Conservation (phyloP, 2,329 filamentous ascomycete species). For the Gremmenia infestans region DNA sequence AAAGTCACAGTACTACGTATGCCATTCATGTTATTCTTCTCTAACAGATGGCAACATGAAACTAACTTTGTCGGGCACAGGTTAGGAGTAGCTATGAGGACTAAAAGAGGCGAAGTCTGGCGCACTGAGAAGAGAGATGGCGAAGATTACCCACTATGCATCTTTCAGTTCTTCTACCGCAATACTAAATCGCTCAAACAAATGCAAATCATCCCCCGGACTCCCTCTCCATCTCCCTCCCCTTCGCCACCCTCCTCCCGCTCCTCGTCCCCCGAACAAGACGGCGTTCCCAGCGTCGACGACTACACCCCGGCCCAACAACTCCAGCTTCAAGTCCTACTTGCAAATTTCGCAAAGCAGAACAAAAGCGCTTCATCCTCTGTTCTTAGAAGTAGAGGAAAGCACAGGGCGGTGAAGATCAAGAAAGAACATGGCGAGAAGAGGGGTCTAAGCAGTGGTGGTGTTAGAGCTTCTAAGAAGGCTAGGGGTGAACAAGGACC, state of each 20-base stretch:
- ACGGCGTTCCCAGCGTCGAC: too few relatives aligned
- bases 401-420: not conserved
- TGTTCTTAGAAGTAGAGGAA: not conserved
- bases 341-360: not conserved
- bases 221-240: conserved; percentile 11
- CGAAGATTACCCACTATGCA: conserved; percentile 12
- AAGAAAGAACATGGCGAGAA: not conserved
- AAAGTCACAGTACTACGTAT: conserved; percentile 18
- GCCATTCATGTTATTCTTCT: too few relatives aligned
- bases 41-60: too few relatives aligned
- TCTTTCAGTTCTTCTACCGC: not conserved
- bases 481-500: not conserved
- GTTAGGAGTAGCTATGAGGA: not conserved
- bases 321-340: too few relatives aligned
- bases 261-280: not conserved
- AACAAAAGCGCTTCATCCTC: not conserved
- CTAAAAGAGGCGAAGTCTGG: not conserved
- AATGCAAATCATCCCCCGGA: conserved; percentile 20
- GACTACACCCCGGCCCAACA: too few relatives aligned
- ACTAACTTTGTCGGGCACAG: not conserved
- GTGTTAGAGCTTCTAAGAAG: not conserved
- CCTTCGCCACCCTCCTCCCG: not conserved
- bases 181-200: conserved; percentile 7
- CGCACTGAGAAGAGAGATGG: conserved; percentile 14
- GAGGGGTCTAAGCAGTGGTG: not conserved